Conservation (phyloP, 345 rosid species). For the Melaleuca alternifolia region DNA sequence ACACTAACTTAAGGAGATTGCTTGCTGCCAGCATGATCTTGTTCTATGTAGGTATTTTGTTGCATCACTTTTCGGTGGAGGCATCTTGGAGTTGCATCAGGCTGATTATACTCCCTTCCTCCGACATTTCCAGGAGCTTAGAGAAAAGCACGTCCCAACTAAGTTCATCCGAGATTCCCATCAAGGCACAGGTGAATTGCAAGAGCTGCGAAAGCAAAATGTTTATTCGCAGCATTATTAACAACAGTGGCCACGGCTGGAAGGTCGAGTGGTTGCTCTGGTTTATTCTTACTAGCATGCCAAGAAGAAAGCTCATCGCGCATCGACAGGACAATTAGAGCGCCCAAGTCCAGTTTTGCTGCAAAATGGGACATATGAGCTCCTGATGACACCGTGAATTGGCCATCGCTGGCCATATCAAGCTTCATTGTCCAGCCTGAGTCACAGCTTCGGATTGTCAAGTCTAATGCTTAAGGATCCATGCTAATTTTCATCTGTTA, state of each 20-base stretch:
- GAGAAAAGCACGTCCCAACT: neutral
- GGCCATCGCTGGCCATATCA: neutral
- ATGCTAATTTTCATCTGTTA: neutral
- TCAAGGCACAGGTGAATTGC: neutral
- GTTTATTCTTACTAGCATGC: neutral
- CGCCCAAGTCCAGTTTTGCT: neutral
- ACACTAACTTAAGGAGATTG: neutral
- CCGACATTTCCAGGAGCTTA: neutral
- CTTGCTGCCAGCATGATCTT: neutral
- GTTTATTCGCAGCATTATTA: neutral
- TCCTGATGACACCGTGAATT: neutral
- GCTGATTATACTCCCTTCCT: neutral
- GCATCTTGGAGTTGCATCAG: neutral
- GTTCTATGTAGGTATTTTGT: neutral
- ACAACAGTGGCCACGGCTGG: neutral
- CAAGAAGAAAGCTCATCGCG: neutral
- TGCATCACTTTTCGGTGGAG: neutral
- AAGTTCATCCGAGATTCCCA: neutral
- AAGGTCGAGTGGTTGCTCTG: neutral
- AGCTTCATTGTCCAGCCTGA: neutral
- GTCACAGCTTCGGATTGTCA: neutral
- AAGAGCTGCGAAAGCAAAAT: neutral
- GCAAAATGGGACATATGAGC: neutral
- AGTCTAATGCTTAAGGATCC: neutral
- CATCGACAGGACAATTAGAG: neutral